phyloP scores from a whole-genome alignment of 116 monocot genomes.

The Phalaenopsis hybrid region DNA sequence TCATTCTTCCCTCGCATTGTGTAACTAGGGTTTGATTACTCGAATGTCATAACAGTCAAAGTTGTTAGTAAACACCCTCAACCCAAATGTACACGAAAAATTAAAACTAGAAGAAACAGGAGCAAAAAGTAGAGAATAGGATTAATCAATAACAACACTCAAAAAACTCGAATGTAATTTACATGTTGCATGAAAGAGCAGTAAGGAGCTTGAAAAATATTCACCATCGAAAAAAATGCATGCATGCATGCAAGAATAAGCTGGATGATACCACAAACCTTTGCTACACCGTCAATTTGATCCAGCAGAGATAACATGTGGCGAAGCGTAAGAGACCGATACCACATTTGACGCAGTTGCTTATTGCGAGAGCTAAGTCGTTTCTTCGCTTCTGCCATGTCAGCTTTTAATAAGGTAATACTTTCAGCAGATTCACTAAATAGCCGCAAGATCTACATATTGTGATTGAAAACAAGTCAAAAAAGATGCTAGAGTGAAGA shows the following conservation, averaged over 20 bases:
- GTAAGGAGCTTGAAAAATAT: not conserved
- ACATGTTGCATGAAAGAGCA: not conserved
- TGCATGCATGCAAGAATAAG: not conserved
- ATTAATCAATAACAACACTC: not conserved
- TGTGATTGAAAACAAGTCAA: not conserved
- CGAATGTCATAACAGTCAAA: not conserved
- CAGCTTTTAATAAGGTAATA: constrained; percentile 65
- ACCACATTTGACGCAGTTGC: constrained; percentile 90
- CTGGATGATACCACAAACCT: constrained; percentile 28
- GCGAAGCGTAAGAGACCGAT: constrained; percentile 80
- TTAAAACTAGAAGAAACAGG: not conserved
- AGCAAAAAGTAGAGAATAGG: not conserved
- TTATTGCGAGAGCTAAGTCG: constrained; percentile 89
- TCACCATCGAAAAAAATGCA: not conserved
- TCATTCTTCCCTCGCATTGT: no score
- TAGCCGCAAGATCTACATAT: constrained; percentile 67
- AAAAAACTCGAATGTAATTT: not conserved
- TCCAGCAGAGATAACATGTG: constrained; percentile 82
- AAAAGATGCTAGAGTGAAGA: not conserved
- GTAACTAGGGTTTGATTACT: no score
- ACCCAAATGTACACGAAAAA: not conserved
- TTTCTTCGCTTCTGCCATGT: constrained; percentile 82
- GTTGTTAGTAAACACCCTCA: not conserved
- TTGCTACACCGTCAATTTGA: constrained; percentile 88
- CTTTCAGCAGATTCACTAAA: constrained; percentile 98